Evolutionary conservation across 1,139 yeast species (phyloP), one percentile per base, ranked within the genome.

Genomic region (Sugiyamaella paludigena): DNA sequence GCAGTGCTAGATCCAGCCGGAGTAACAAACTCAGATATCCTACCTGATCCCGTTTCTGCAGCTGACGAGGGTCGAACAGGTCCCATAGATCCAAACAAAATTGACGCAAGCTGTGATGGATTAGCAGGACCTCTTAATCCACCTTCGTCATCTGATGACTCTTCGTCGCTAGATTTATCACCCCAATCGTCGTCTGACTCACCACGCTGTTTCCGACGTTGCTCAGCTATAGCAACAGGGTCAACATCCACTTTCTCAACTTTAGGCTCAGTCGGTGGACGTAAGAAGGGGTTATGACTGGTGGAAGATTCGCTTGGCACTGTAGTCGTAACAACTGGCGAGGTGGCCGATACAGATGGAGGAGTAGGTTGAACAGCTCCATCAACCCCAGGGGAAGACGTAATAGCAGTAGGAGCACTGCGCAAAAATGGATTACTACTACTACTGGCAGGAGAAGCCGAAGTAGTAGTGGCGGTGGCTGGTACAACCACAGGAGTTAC

Each of bases 81-180:
- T 42, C 73, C 75, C 84, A 80, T 79, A 2, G 84, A 80, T 1
- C 86, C 84, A 62, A 82, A 81, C 49, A 82, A 69, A 60, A 81
- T 68, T 54, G 81, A 79, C 1, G 87, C 87, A 51, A 82, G 72
- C 49, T 79, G 77, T 2, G 84, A 80, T 11, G 87, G 84, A 37
- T 83, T 68, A 10, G 66, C 63, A 34, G 64, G 65, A 2, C 67
- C 63, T 40, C 63, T 79, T 42, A 78, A 71, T 48, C 75, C 74
- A 2, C 60, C 61, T 13, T 75, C 78, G 26, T 78, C 83, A 40
- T 64, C 69, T 5, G 64, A 60, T 26, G 60, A 59, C 70, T 75
- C 78, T 1, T 74, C 79, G 24, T 77, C 82, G 9, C 71, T 63
- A 3, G 68, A 61, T n/a, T 47, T 44, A 33, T 58, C 82, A 55